phyloP scores from a whole-genome alignment of 148 eudicot species.

The Tetragonia tetragonoides region DNA sequence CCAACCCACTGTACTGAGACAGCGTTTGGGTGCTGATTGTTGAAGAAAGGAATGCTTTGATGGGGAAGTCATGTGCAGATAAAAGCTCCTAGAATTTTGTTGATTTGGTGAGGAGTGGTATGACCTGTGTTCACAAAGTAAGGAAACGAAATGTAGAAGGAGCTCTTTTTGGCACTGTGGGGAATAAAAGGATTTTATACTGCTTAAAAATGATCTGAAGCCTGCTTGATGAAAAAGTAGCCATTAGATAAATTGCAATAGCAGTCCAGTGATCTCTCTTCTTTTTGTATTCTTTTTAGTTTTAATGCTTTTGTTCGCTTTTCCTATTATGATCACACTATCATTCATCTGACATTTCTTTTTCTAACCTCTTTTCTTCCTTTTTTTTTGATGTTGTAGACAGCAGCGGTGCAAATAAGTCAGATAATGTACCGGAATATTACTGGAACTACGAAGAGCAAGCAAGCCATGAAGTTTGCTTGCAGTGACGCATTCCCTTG shows the following conservation, averaged over 20 bases:
- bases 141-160: neutral
- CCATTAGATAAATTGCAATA: constrained; percentile 11
- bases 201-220: neutral
- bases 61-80: constrained; percentile 15
- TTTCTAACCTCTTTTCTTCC: neutral
- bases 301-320: constrained; percentile 1
- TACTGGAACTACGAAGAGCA: constrained; percentile 71
- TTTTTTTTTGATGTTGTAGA: constrained; percentile 30
- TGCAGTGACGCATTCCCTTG: constrained; percentile 89
- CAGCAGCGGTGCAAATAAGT: constrained; percentile 80
- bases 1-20: neutral
- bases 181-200: neutral
- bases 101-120: neutral
- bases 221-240: constrained; percentile 18
- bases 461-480: constrained; percentile 76
- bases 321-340: constrained; percentile 6
- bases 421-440: constrained; percentile 72
- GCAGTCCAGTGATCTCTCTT: constrained; percentile 9
- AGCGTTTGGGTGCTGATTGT: neutral
- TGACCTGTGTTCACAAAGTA: constrained; percentile 14
- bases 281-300: neutral
- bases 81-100: neutral
- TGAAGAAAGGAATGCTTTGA: constrained; percentile 15
- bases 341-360: neutral
- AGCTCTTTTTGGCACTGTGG: constrained; percentile 14